A percentile compares a stretch with the other conserved stretches of the same genome.
Conservation (phyloP, 257 asterid genomes). For the Anisodus acutangulus region DNA sequence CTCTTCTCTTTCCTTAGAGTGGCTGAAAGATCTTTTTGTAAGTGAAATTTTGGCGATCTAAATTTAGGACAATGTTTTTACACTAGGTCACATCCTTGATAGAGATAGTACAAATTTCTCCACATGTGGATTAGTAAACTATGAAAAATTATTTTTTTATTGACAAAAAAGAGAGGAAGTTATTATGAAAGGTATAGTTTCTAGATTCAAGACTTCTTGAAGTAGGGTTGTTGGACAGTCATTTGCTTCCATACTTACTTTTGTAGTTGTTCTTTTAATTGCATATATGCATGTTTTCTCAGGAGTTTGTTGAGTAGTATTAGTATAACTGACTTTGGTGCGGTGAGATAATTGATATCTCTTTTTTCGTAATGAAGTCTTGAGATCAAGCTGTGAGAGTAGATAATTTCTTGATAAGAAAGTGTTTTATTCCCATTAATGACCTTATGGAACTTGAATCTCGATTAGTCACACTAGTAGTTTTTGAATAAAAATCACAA, state of each 20-base stretch:
- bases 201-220: background rate
- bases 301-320: background rate
- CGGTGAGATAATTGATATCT: too few species aligned
- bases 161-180: background rate
- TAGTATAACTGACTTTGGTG: too few species aligned
- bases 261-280: background rate
- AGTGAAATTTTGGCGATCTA: background rate
- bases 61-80: background rate
- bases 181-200: background rate
- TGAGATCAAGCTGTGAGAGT: too few species aligned
- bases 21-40: background rate
- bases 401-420: background rate
- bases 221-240: background rate
- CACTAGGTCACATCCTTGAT: background rate
- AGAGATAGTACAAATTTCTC: background rate
- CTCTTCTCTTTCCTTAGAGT: too few species aligned
- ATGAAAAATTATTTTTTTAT: background rate
- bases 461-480: background rate
- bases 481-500: background rate
- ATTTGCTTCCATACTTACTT: background rate
- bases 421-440: background rate
- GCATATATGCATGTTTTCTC: background rate
- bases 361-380: too few species aligned
- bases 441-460: rapidly evolving
- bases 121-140: background rate